Evolutionary conservation across 2,329 filamentous ascomycete genomes (phyloP).

Genomic region (Tothia fuscella): DNA sequence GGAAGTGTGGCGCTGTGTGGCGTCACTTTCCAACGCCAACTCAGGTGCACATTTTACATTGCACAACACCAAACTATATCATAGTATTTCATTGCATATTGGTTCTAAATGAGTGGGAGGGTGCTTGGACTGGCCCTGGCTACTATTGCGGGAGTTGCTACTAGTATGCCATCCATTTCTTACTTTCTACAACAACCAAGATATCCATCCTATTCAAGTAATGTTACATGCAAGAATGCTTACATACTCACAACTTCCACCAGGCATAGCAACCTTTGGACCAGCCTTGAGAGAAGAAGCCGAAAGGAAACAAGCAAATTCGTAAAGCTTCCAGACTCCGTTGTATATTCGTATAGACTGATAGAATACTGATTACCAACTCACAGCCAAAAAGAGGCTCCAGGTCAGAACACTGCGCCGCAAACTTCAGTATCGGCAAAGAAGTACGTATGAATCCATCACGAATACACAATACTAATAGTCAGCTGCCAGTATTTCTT

Average conservation of each 20-base stretch:
- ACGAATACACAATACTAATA: too few species aligned
- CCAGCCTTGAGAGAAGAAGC: background rate
- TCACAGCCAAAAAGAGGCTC: too few species aligned
- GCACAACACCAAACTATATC: background rate
- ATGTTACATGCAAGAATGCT: too few species aligned
- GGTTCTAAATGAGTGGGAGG: too few species aligned
- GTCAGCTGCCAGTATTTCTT: too few species aligned
- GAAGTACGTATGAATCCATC: too few species aligned
- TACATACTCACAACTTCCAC: too few species aligned
- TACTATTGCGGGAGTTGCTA: background rate
- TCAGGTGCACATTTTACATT: background rate
- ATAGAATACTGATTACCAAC: too few species aligned
- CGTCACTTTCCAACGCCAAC: background rate
- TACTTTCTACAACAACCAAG: background rate
- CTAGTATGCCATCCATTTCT: background rate
- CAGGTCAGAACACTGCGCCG: too few species aligned
- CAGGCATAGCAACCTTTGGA: conserved; percentile 3
- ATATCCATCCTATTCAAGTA: background rate
- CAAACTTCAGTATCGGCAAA: too few species aligned
- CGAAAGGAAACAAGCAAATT: background rate
- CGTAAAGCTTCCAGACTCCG: too few species aligned
- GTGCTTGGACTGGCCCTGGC: background rate
- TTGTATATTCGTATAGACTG: too few species aligned
- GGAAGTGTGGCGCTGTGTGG: background rate
- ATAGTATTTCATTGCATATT: background rate